Percentiles rank a stretch among this genome's conserved stretches.
phyloP scores from a whole-genome alignment of 139 green algal genomes.

The Microglena sp. region DNA sequence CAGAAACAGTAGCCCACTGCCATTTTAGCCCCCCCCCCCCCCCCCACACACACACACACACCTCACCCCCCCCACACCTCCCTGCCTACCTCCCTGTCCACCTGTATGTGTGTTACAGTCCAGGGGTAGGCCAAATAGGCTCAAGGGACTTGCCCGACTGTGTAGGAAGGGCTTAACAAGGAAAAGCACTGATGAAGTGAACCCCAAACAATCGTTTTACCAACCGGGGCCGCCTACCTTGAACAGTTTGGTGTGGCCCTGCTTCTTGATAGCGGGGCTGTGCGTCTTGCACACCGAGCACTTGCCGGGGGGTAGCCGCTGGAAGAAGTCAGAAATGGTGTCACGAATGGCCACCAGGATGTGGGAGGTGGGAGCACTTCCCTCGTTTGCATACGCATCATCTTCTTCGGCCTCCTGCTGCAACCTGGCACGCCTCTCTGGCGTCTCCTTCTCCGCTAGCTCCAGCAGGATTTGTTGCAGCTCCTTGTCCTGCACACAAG shows the following conservation, averaged over 20 bases:
- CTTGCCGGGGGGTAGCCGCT: conserved; percentile 35
- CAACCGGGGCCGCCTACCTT: conserved; percentile 15
- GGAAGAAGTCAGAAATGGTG: conserved; percentile 63
- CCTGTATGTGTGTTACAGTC: too few species aligned
- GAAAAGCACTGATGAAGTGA: too few species aligned
- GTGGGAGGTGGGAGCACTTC: conserved; percentile 24
- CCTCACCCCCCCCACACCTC: too few species aligned
- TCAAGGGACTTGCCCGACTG: too few species aligned
- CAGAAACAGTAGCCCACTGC: background rate
- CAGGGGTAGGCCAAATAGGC: too few species aligned
- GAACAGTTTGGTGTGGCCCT: conserved; percentile 40
- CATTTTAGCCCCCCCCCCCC: too few species aligned
- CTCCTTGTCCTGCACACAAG: conserved; percentile 26
- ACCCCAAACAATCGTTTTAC: too few species aligned
- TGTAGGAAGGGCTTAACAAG: too few species aligned
- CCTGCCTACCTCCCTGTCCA: too few species aligned
- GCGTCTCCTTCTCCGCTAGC: background rate
- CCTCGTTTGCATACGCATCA: background rate
- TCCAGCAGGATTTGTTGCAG: conserved; percentile 12
- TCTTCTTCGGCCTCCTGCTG: conserved; percentile 4
- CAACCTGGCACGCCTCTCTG: background rate
- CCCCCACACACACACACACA: too few species aligned
- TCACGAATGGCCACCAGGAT: conserved; percentile 49
- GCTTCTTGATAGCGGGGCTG: conserved; percentile 39
- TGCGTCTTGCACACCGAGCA: conserved; percentile 75